Base-by-base conservation (phyloP, 768 basidiomycete genomes). In the Chalciporus piperatus region DNA sequence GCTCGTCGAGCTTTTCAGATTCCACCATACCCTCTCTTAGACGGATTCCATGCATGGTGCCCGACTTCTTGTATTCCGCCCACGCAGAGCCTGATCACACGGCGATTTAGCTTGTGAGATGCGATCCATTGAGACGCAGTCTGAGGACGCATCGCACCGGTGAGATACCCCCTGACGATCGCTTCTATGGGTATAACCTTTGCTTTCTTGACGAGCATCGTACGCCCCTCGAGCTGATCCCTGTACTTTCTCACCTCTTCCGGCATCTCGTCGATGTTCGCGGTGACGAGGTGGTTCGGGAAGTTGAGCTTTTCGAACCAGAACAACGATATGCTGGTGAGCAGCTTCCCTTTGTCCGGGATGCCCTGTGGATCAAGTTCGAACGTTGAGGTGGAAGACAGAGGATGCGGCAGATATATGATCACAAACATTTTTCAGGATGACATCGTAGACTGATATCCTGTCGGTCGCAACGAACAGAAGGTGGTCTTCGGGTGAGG, bases 391-490 rank as follows among this genome's bases (percentile, higher is more conserved):
- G n/a, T 35, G 30, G 33, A 32, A 4, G 7, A 35, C 16, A 23
- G 4, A 22, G 42, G 46, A 11, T 37, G 37, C 22, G 46, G 20
- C 22, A 27, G 50, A 44, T 45, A 44, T 45, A 39, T 22, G 3
- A 43, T 51, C 50, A 76, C 91, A 61, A 66, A 98, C 96, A 70
- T 96, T 93, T 65, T 84, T 83, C 55, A 99, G 79, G 64, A 98
- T 86, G 59, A 97, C 88, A 76, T 99, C 96, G 75, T 92, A 98
- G 0, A 95, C 95, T 17, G 92, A 96, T 66, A 98, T 96, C 56
- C 97, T 80, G 72, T 99, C 97, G 10, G 90, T 87, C 11, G 96
- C 95, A 51, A 98, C 87, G 66, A 98, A 98, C 38, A 99, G 79
- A 17, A 99, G 79, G 58, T 82, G 79, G 47, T 84, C 78, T 19